These are phyloP conservation scores for Chlamydomonas sp. DNA, from an alignment of 139 green algal species.

Conservation along the genomic window DNA sequence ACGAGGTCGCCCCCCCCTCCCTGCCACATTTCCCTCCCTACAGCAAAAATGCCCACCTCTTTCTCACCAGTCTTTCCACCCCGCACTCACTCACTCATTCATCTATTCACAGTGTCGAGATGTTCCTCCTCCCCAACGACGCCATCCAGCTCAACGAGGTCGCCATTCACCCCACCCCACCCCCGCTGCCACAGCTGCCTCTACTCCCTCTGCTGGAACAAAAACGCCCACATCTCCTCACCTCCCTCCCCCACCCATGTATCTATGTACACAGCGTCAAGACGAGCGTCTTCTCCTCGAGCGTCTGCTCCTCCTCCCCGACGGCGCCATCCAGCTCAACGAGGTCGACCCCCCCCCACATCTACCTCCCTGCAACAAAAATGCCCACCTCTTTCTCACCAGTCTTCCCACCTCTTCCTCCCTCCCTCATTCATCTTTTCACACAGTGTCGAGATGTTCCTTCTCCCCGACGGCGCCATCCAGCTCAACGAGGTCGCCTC, in stretches of 20 bases:
- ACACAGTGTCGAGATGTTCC: slow-evolving; percentile 92
- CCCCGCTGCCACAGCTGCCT: slow-evolving; percentile 94
- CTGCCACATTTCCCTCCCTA: slow-evolving; percentile 98
- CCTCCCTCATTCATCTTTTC: too few relatives aligned
- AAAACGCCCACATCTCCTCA: slow-evolving; percentile 42
- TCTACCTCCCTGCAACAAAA: slow-evolving; percentile 96
- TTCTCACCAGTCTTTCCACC: not conserved
- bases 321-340: slow-evolving; percentile 81
- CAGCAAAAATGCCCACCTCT: slow-evolving; percentile 66
- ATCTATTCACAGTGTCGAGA: slow-evolving; percentile 91
- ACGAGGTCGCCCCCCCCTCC: slow-evolving; percentile 91
- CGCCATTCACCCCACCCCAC: slow-evolving; percentile 81
- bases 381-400: slow-evolving; percentile 24
- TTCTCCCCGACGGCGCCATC: slow-evolving; percentile 67
- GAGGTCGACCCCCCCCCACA: slow-evolving; percentile 91
- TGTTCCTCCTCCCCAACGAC: slow-evolving; percentile 85
- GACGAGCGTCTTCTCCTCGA: too few relatives aligned
- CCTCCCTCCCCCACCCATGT: not conserved
- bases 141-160: slow-evolving; percentile 90
- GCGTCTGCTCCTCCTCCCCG: slow-evolving; percentile 84
- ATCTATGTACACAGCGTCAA: slow-evolving; percentile 89
- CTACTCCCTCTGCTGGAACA: slow-evolving; percentile 99
- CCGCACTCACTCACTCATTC: not conserved
- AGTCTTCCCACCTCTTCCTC: not conserved
- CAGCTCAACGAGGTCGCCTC: slow-evolving; percentile 94